Evolutionary conservation across 352 stramenopile genomes (phyloP).

Genomic region (Globisporangium takayamanum): DNA sequence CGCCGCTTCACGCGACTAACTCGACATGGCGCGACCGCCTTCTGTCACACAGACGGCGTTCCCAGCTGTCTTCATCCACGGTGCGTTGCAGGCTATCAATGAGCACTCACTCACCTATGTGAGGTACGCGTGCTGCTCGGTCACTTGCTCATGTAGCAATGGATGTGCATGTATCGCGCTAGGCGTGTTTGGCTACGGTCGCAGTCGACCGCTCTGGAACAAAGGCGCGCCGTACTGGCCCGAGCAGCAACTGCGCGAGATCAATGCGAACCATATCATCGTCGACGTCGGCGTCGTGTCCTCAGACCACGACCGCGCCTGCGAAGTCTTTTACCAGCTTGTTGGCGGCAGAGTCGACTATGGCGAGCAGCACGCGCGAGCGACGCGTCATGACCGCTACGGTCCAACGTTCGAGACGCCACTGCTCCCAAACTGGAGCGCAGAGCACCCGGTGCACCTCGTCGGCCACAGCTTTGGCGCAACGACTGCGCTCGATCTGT

Average conservation of each 20-base stretch:
- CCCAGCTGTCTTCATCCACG: conserved; percentile 63
- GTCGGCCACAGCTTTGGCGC: conserved; percentile 57
- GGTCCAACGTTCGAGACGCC: conserved; percentile 27
- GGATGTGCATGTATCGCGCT: too few species aligned
- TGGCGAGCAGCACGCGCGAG: conserved; percentile 31
- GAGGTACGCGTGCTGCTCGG: neutral
- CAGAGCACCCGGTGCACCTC: conserved; percentile 43
- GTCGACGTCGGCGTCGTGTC: conserved; percentile 53
- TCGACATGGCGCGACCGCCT: neutral
- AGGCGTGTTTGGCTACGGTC: conserved; percentile 59
- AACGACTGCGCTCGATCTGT: conserved; percentile 63
- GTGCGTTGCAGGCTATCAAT: conserved; percentile 8
- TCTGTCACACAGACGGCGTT: conserved; percentile 23
- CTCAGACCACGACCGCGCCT: conserved; percentile 64
- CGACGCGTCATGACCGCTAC: conserved; percentile 36
- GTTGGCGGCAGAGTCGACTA: conserved; percentile 56
- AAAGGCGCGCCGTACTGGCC: conserved; percentile 51
- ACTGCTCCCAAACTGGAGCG: conserved; percentile 39
- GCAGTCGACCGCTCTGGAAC: conserved; percentile 36
- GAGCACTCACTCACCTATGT: neutral
- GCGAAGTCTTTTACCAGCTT: conserved; percentile 63
- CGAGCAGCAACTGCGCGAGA: conserved; percentile 27
- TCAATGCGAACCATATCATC: conserved; percentile 53
- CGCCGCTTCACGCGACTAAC: too few species aligned
- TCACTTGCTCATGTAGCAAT: neutral